phyloP scores from a whole-genome alignment of 2,329 filamentous ascomycete species.

The Nemania sp. region DNA sequence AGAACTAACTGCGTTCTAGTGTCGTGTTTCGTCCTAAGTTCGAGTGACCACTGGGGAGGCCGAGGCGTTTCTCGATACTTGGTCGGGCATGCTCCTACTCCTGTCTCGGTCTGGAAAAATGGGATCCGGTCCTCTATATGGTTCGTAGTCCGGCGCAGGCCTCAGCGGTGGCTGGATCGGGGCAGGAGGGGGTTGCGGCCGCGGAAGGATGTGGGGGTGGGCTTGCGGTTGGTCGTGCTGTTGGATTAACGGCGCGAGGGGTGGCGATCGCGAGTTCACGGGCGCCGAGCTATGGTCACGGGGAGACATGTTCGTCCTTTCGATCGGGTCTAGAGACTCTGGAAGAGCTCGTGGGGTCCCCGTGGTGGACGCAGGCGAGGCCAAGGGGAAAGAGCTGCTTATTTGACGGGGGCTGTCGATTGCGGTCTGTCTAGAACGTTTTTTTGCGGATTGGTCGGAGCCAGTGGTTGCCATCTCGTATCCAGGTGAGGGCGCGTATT shows the following conservation, averaged over 20 bases:
- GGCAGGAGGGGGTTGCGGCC: conserved; percentile 31
- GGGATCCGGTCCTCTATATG: conserved; percentile 37
- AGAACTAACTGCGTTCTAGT: conserved; percentile 1
- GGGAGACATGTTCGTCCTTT: conserved; percentile 39
- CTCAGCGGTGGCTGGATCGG: conserved; percentile 35
- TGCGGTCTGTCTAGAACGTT: conserved; percentile 31
- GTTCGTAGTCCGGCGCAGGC: conserved; percentile 34
- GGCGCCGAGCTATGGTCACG: conserved; percentile 34
- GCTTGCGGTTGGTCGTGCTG: conserved; percentile 33
- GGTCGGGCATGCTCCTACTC: conserved; percentile 38
- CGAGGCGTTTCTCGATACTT: conserved; percentile 34
- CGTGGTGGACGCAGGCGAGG: conserved; percentile 39
- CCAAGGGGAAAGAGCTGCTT: conserved; percentile 33
- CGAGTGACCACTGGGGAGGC: conserved; percentile 39
- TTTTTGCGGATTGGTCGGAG: conserved; percentile 36
- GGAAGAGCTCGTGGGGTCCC: conserved; percentile 40
- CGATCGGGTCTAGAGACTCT: conserved; percentile 39
- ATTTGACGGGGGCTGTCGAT: conserved; percentile 38
- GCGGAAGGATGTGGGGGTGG: conserved; percentile 35
- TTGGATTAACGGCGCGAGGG: conserved; percentile 35
- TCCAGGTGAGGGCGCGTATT: conserved; percentile 41
- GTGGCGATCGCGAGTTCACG: conserved; percentile 38
- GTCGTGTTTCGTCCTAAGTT: conserved; percentile 26
- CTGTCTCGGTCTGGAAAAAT: conserved; percentile 43
- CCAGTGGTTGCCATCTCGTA: conserved; percentile 39